phyloP scores from a whole-genome alignment of 768 basidiomycete species.

The Lactifluus echinatus region DNA sequence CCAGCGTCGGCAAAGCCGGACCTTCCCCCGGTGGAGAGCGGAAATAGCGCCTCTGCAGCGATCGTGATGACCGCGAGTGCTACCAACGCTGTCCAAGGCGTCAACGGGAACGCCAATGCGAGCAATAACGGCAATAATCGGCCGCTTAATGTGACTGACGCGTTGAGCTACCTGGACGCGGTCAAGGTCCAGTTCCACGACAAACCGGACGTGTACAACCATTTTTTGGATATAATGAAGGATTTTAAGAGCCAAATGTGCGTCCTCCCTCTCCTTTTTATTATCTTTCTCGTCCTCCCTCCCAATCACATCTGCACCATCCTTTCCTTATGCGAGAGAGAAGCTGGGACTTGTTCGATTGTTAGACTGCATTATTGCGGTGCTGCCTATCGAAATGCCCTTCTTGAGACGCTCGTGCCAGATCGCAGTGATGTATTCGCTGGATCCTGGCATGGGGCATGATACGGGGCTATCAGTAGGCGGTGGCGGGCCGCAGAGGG shows the following conservation, averaged over 20 bases:
- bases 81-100: constrained; percentile 17
- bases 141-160: constrained; percentile 87
- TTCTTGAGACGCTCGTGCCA: not conserved
- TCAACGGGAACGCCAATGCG: constrained; percentile 22
- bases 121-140: constrained; percentile 31
- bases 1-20: constrained; percentile 15
- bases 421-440: not conserved
- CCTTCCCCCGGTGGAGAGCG: not conserved
- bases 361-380: not conserved
- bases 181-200: constrained; percentile 89
- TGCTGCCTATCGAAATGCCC: not conserved
- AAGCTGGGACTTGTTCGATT: not conserved
- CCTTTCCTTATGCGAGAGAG: not conserved
- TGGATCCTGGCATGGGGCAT: not conserved
- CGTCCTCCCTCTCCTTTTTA: constrained; percentile 28
- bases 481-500: not conserved
- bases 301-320: not conserved
- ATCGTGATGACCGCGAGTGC: not conserved
- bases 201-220: constrained; percentile 90
- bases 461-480: too few species aligned
- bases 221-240: constrained; percentile 96
- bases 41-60: too few species aligned
- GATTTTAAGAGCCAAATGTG: constrained; percentile 96
- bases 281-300: not conserved
- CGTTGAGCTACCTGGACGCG: constrained; percentile 87